Base-by-base conservation (phyloP, 352 stramenopile genomes). In the Globisporangium spiculum region DNA sequence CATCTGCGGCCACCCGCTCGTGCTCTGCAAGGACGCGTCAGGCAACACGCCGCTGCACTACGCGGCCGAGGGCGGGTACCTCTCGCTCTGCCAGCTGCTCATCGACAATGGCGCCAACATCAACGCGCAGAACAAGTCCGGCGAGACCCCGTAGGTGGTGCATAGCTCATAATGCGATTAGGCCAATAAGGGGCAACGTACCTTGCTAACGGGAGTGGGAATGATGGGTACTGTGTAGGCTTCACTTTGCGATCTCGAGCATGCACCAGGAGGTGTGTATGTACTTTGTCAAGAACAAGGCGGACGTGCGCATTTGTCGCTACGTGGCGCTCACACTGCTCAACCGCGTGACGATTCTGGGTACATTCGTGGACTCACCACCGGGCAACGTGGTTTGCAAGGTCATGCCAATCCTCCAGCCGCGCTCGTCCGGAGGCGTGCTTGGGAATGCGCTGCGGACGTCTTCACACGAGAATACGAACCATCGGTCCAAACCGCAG, bases 201-300 rank as follows among this genome's bases (percentile, higher is more conserved):
- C 34, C 34, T 44, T 44, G 4, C 36, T 16, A 16, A 44, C 9
- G 10, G 9, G 9, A 44, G 14, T 16, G 36, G 3, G 1, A 44
- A 44, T 44, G 36, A 32, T 32, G 27, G 27, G 27, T 32, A 32
- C 27, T 32, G 27, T 3, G 27, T 32, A 32, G 27, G 2, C 72
- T 94, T 7, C 86, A 94, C 60, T 94, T 92, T 72, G 86, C 86
- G 10, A 92, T 93, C 46, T 91, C 86, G 26, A 94, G 86, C 44
- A 83, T 81, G 69, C 84, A 89, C 38, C 69, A 83, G 32, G 75
- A 88, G 60, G 86, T 93, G n/a, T 92, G 86, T 46, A 63, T 72
- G 44, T 81, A 84, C 60, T 71, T 93, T 9, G 83, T 93, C 16
- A 59, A 79, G 12, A 74, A 80, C 46, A 83, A 86, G 12, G 86